Evolutionary conservation across 371 early-diverging fungal species (phyloP).

Genomic region (Mucor plumbeus): DNA sequence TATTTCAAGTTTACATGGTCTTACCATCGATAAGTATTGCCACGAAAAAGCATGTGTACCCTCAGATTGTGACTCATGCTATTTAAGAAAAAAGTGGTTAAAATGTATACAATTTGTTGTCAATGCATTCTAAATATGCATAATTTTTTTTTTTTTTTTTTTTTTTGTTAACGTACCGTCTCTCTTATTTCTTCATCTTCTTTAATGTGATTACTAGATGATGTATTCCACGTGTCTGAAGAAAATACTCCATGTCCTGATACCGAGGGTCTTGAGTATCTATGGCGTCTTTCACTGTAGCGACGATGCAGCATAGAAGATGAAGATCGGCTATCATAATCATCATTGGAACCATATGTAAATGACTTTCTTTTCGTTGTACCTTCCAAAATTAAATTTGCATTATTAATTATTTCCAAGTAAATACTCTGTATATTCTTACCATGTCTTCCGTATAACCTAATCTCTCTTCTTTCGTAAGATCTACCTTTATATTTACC

Average conservation of each 20-base stretch:
- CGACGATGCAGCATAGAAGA: slow-evolving; percentile 13
- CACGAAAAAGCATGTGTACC: slow-evolving; percentile 34
- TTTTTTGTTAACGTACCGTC: slow-evolving; percentile 15
- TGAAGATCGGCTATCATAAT: slow-evolving; percentile 9
- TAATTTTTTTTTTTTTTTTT: slow-evolving; percentile 2
- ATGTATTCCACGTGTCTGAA: slow-evolving; percentile 20
- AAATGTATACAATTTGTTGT: not conserved
- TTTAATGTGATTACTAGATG: not conserved
- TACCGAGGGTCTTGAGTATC: slow-evolving; percentile 19
- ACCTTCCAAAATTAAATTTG: slow-evolving; percentile 1
- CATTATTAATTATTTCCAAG: not conserved
- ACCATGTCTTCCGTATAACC: slow-evolving; percentile 28
- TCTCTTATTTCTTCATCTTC: slow-evolving; percentile 15
- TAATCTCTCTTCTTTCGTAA: slow-evolving; percentile 33
- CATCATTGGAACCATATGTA: slow-evolving; percentile 16
- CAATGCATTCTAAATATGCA: slow-evolving; percentile 19
- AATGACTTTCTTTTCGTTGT: slow-evolving; percentile 25
- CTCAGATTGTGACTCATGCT: slow-evolving; percentile 27
- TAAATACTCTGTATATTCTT: not conserved
- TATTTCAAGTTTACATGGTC: not conserved
- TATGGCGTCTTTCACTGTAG: slow-evolving; percentile 27
- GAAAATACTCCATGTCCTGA: slow-evolving; percentile 6
- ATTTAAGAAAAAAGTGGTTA: not conserved
- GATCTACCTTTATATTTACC: slow-evolving; percentile 29
- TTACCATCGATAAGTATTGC: slow-evolving; percentile 39